These are phyloP conservation scores for Eucalyptus fibrosa DNA, from an alignment of 345 rosid species.

Conservation along the genomic window DNA sequence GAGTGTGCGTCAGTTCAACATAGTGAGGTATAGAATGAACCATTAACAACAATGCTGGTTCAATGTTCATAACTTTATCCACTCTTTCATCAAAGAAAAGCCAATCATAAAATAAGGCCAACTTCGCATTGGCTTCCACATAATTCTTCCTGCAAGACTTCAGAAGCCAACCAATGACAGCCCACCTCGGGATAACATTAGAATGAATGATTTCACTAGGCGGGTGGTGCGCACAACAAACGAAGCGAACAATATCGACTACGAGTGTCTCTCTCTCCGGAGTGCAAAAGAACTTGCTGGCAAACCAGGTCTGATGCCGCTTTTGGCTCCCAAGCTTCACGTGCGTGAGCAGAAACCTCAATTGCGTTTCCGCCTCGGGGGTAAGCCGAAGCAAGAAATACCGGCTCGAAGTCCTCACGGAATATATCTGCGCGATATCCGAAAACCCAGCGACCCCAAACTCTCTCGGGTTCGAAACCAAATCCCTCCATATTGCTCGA, in stretches of 20 bases:
- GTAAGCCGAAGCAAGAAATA: constrained; percentile 52
- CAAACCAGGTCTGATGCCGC: constrained; percentile 71
- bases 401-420: constrained; percentile 47
- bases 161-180: constrained; percentile 69
- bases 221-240: constrained; percentile 72
- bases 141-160: constrained; percentile 38
- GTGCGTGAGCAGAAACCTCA: constrained; percentile 60
- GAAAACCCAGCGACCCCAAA: constrained; percentile 25
- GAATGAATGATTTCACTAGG: constrained; percentile 46
- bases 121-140: constrained; percentile 39
- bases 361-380: constrained; percentile 62
- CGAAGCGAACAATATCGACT: constrained; percentile 59
- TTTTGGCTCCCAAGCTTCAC: constrained; percentile 72
- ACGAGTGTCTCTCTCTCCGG: constrained; percentile 50
- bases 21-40: constrained; percentile 59
- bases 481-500: constrained; percentile 46
- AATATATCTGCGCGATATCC: constrained; percentile 33
- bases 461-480: constrained; percentile 29
- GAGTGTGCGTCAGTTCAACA: constrained; percentile 41
- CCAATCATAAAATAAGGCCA: constrained; percentile 81
- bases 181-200: constrained; percentile 76
- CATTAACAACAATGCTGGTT: constrained; percentile 82
- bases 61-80: constrained; percentile 75
- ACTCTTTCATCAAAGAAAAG: constrained; percentile 61
- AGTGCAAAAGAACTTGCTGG: constrained; percentile 36